A percentile compares a stretch with the other conserved stretches of the same genome.
Conservation (phyloP, 192 early-diverging fungal species). For the Paraglomus brasilianum region DNA sequence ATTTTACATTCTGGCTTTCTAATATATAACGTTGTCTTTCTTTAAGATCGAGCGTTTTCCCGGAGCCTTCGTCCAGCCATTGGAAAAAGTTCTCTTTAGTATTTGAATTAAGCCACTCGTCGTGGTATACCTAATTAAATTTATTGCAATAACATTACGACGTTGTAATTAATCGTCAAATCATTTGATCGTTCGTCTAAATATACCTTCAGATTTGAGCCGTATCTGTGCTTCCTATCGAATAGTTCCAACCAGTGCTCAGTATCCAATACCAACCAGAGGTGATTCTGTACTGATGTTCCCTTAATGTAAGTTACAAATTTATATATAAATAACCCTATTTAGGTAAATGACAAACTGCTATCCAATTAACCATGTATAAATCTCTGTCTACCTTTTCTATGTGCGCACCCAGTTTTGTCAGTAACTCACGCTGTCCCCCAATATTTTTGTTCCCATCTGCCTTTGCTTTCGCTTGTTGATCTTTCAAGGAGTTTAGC, state of each 20-base stretch:
- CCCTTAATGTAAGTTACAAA: background rate
- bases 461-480: too few species aligned
- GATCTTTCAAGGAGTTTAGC: too few species aligned
- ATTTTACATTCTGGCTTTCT: slow-evolving; percentile 36
- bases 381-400: too few species aligned
- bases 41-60: slow-evolving; percentile 33
- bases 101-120: slow-evolving; percentile 38
- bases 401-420: too few species aligned
- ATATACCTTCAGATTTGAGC: slow-evolving; percentile 43
- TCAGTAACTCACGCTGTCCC: too few species aligned
- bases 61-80: slow-evolving; percentile 44
- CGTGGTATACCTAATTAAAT: slow-evolving; percentile 38
- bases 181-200: background rate
- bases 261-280: slow-evolving; percentile 31
- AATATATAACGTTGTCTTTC: slow-evolving; percentile 33
- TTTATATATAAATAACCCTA: background rate
- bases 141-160: background rate
- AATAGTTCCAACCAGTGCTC: slow-evolving; percentile 46
- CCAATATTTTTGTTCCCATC: too few species aligned
- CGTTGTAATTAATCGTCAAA: background rate
- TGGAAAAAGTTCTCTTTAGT: slow-evolving; percentile 45
- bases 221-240: slow-evolving; percentile 44
- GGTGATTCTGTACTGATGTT: slow-evolving; percentile 3
- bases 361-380: too few species aligned
- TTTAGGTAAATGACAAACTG: too few species aligned